Conservation (phyloP, 1,284 basidiomycete species). For the Pyrrhoderma lamaoense region DNA sequence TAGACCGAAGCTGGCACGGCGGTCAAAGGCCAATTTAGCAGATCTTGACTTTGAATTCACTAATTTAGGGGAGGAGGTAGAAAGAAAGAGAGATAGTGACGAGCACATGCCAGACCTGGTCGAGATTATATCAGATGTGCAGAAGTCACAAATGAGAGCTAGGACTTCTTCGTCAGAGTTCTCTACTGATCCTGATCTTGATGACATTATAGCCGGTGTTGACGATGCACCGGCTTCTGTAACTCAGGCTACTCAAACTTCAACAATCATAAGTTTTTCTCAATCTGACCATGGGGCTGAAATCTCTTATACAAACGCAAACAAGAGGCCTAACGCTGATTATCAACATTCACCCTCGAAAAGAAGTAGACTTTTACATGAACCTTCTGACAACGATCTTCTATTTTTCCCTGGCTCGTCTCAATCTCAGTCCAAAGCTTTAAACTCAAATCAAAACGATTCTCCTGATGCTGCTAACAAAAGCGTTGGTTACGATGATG, state of each 20-base stretch:
- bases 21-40: background rate
- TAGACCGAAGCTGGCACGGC: slow-evolving; percentile 24
- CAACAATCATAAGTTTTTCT: slow-evolving; percentile 14
- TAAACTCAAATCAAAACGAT: background rate
- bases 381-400: slow-evolving; percentile 1
- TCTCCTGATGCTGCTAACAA: background rate
- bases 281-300: too few species aligned
- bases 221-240: slow-evolving; percentile 17
- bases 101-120: slow-evolving; percentile 43
- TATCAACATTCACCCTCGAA: background rate
- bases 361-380: background rate
- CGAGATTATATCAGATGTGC: slow-evolving; percentile 26
- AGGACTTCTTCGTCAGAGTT: slow-evolving; percentile 22
- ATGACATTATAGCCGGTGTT: slow-evolving; percentile 29
- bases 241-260: slow-evolving; percentile 2
- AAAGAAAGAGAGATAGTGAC: slow-evolving; percentile 30
- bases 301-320: too few species aligned
- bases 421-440: background rate
- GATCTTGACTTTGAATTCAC: slow-evolving; percentile 50
- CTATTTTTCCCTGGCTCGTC: slow-evolving; percentile 9
- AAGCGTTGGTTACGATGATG: slow-evolving; percentile 21
- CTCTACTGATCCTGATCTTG: slow-evolving; percentile 34
- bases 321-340: too few species aligned
- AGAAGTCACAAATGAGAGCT: background rate
- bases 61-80: slow-evolving; percentile 34